phyloP scores from a whole-genome alignment of 1,284 basidiomycete genomes.

The Laetiporus sulphureus region DNA sequence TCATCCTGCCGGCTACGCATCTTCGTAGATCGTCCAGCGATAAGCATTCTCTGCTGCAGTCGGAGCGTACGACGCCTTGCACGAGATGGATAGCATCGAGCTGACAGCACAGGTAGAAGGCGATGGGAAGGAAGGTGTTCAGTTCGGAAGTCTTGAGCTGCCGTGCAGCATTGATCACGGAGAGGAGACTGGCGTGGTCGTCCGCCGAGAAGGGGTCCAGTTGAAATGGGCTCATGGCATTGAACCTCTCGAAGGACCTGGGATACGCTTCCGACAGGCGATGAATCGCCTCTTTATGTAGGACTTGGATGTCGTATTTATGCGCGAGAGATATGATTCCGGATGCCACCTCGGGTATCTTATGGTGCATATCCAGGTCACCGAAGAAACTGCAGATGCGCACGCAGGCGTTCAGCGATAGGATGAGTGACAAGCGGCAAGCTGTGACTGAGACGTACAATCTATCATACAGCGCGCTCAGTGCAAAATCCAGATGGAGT shows the following conservation, averaged over 20 bases:
- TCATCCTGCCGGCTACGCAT: slow-evolving; percentile 1
- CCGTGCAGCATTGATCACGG: slow-evolving; percentile 13
- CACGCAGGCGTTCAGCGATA: too few relatives aligned
- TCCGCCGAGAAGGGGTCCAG: slow-evolving; percentile 1
- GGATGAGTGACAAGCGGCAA: too few relatives aligned
- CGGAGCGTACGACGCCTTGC: slow-evolving; percentile 1
- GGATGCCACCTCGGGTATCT: not conserved
- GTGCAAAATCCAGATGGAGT: not conserved
- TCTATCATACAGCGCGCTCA: slow-evolving; percentile 1
- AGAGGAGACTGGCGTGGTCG: slow-evolving; percentile 12
- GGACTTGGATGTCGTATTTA: slow-evolving; percentile 17
- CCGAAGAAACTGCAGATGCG: not conserved
- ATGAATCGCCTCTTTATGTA: slow-evolving; percentile 15
- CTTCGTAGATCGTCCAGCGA: not conserved
- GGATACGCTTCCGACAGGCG: slow-evolving; percentile 16
- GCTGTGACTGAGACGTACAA: not conserved
- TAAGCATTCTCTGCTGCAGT: slow-evolving; percentile 1
- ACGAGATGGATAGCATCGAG: slow-evolving; percentile 2
- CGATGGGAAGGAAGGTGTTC: slow-evolving; percentile 15
- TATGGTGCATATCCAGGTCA: not conserved
- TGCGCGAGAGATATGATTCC: slow-evolving; percentile 9
- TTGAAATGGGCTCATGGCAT: slow-evolving; percentile 13
- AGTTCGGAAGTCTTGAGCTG: slow-evolving; percentile 12
- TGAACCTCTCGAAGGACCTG: slow-evolving; percentile 14
- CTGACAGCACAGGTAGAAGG: slow-evolving; percentile 17